Base-by-base conservation (phyloP, 2,329 filamentous ascomycete genomes). In the Tolypocladium capitatum region DNA sequence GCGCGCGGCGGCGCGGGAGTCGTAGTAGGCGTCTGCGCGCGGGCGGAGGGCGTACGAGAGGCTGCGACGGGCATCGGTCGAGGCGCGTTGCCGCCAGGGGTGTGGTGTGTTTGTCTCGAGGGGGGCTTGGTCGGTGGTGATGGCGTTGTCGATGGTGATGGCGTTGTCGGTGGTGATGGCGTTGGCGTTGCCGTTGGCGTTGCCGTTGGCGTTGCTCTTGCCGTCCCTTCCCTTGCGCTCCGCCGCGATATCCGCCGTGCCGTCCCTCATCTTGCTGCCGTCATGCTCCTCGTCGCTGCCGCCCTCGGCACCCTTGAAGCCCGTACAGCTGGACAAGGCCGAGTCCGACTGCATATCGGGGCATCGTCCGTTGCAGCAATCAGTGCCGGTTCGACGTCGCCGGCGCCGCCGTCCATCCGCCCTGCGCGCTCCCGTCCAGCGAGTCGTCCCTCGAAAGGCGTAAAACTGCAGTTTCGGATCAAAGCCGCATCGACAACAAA, bases 21-120 rank as follows among this genome's bases (percentile, higher is more conserved):
- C 65, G 57, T 68, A 68, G 57, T 68, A 68, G 33, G 58, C 65
- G 5, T 57, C 55, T n/a, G 63, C 63, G n/a, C 46, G 28, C 7
- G 60, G 57, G 6, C 65, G 58, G 21, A 60, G 58, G 3, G 58
- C 56, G 48, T 67, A 67, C 4, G 63, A 66, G 4, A 67, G 55
- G 48, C 65, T 67, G 42, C 55, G 56, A 16, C 65, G 58, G 9
- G 58, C 51, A 1, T 47, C 46, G 20, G 21, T 14, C 16, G 28
- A 33, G 30, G 28, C 6, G 18, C 14, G 28, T 7, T 7, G 24
- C 13, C 24, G 36, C 21, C 36, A 20, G 3, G 5, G 2, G 9
- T 11, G 20, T 45, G 36, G 27, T 8, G 35, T 10, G 45, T 28
- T 14, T 33, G 32, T 33, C 20, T 14, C 28, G 31, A n/a, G 31